These are phyloP conservation scores for Paramyrothecium sp. DNA, from an alignment of 2,329 filamentous ascomycete genomes.

Conservation along the genomic window DNA sequence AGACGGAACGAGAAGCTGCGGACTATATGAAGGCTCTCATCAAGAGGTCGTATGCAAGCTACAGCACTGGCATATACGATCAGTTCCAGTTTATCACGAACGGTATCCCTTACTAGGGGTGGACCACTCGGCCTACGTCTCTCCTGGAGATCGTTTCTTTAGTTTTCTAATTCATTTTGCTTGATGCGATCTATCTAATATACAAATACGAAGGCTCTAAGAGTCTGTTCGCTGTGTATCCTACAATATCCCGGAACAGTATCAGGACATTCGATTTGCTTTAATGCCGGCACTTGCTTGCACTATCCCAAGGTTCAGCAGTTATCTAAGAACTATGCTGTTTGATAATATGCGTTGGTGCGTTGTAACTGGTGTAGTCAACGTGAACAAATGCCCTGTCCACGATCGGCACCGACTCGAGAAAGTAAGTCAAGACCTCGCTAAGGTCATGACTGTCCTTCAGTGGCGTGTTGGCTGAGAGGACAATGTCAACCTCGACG, in stretches of 20 bases:
- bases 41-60: slow-evolving; percentile 85
- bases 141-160: not conserved
- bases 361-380: slow-evolving; percentile 62
- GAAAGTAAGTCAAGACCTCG: slow-evolving; percentile 77
- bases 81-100: slow-evolving; percentile 97
- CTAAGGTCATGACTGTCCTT: slow-evolving; percentile 79
- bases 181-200: not conserved
- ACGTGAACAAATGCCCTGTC: slow-evolving; percentile 70
- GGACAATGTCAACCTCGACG: slow-evolving; percentile 77
- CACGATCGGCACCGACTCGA: slow-evolving; percentile 80
- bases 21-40: slow-evolving; percentile 91
- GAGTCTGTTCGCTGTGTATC: too few relatives aligned
- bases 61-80: slow-evolving; percentile 93
- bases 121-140: not conserved
- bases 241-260: too few relatives aligned
- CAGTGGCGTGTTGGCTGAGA: slow-evolving; percentile 72
- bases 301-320: not conserved
- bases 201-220: too few relatives aligned
- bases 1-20: slow-evolving; percentile 86
- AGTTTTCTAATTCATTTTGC: not conserved
- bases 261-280: not conserved
- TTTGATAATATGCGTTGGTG: slow-evolving; percentile 56
- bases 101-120: slow-evolving; percentile 81
- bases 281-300: not conserved
- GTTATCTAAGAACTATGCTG: slow-evolving; percentile 13